Conservation (phyloP, 2,329 filamentous ascomycete species). For the Botrytis aclada region DNA sequence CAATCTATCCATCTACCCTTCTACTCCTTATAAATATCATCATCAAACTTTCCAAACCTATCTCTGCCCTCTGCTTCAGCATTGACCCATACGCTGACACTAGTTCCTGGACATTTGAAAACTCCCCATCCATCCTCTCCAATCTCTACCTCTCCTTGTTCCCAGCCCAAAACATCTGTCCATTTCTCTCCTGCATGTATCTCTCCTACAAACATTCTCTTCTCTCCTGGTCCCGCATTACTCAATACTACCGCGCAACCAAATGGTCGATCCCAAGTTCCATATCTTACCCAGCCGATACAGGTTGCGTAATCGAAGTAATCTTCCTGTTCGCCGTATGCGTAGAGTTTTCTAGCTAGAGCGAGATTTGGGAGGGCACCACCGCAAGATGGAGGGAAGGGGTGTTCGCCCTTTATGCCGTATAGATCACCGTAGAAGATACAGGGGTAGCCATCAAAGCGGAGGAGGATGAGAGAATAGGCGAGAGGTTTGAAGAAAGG, state of each 20-base stretch:
- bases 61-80: constrained; percentile 51
- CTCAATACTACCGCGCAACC: constrained; percentile 58
- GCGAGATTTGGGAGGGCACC: constrained; percentile 56
- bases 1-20: neutral
- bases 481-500: constrained; percentile 69
- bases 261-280: constrained; percentile 46
- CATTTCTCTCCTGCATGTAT: constrained; percentile 58
- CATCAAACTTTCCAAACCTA: constrained; percentile 41
- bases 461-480: constrained; percentile 68
- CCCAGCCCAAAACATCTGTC: constrained; percentile 60
- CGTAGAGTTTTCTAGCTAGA: constrained; percentile 61
- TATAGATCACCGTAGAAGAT: constrained; percentile 71
- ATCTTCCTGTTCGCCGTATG: constrained; percentile 62
- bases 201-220: constrained; percentile 61
- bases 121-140: constrained; percentile 56
- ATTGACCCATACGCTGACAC: constrained; percentile 61
- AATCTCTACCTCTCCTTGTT: constrained; percentile 54
- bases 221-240: constrained; percentile 47
- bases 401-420: constrained; percentile 51
- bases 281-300: constrained; percentile 55
- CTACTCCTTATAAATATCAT: constrained; percentile 16
- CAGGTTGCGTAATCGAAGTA: constrained; percentile 61
- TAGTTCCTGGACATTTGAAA: constrained; percentile 53
- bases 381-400: constrained; percentile 51
- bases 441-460: constrained; percentile 60